Conservation (phyloP, 2,329 filamentous ascomycete species). For the Seiridium unicorne region DNA sequence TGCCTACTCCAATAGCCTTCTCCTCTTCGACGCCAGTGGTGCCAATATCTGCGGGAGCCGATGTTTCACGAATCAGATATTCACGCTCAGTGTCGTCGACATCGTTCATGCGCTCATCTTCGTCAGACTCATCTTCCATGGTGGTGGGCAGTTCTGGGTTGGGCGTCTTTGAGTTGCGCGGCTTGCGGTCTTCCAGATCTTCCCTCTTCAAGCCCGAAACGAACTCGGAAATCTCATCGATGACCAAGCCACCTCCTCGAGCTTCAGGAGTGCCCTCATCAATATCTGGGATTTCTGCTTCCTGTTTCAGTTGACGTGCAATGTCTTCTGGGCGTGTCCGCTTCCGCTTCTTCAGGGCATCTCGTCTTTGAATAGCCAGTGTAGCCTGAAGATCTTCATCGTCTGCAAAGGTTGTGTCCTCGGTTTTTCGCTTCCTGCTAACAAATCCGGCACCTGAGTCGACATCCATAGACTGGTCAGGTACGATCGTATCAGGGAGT, state of each 20-base stretch:
- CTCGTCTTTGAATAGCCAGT: conserved; percentile 77
- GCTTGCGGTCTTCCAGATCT: conserved; percentile 54
- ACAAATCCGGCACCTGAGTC: conserved; percentile 53
- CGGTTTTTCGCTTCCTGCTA: conserved; percentile 61
- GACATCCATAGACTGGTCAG: conserved; percentile 69
- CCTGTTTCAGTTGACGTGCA: conserved; percentile 72
- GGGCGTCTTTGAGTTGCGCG: conserved; percentile 38
- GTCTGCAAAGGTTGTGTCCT: conserved; percentile 73
- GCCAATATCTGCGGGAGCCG: conserved; percentile 45
- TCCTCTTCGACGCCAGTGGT: conserved; percentile 82
- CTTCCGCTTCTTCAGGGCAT: conserved; percentile 89
- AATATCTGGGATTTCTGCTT: conserved; percentile 50
- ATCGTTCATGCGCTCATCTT: conserved; percentile 46
- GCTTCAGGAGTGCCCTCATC: conserved; percentile 42
- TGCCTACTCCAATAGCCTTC: conserved; percentile 71
- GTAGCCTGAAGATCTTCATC: conserved; percentile 91
- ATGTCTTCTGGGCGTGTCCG: conserved; percentile 83
- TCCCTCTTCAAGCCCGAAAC: conserved; percentile 78
- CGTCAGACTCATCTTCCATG: conserved; percentile 44
- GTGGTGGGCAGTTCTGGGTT: conserved; percentile 37
- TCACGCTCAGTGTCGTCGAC: conserved; percentile 48
- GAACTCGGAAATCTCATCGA: conserved; percentile 95
- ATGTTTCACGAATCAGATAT: conserved; percentile 43
- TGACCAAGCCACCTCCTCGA: conserved; percentile 66
- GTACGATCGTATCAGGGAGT: conserved; percentile 34